Evolutionary conservation across 345 rosid species (phyloP), one percentile per base, ranked within the genome.

Genomic region (Gossypium australe): DNA sequence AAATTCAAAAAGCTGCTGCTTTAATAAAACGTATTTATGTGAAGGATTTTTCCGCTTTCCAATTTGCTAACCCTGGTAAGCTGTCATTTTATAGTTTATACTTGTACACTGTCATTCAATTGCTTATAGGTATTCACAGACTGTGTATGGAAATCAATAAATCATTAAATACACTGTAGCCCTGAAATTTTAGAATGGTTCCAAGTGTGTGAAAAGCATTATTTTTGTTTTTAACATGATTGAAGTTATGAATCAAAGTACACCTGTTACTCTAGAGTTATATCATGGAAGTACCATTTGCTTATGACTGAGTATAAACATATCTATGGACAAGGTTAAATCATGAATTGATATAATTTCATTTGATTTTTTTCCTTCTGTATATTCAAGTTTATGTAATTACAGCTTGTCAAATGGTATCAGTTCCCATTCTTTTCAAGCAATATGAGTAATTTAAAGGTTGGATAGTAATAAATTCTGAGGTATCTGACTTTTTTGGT

Each of bases 21-120:
- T 80, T 95, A 76, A 85, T 95, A 64, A 92, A 91, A 67, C 94
- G 96, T 17, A 83, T 93, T 58, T 85, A 90, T 79, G 79, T 93
- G 87, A 87, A 83, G 83, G 91, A 88, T 74, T 95, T 88, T 75
- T 89, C 98, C 8, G 87, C 88, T 61, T 85, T 84, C 85, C 98
- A 90, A 74, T 88, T 91, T 81, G 78, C 94, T 57, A 95, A 91
- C 76, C 98, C 98, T 51, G 87, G 98, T 95, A 87, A 82, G 79
- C 73, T 75, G 43, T 22, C 47, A 22, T 22, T 6, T 67, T 71
- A 11, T 52, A 3, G 8, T 51, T 71, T 66, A 16, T 52, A 3
- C 16, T 51, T 71, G 1, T 52, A 3, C 11, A 2, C 17, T 16
- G 25, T 52, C 53, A 61, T 45, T 71, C 38, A 22, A 18, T 56